Evolutionary conservation across 768 basidiomycete species (phyloP).

Genomic region (Neoboletus brunneissimus): DNA sequence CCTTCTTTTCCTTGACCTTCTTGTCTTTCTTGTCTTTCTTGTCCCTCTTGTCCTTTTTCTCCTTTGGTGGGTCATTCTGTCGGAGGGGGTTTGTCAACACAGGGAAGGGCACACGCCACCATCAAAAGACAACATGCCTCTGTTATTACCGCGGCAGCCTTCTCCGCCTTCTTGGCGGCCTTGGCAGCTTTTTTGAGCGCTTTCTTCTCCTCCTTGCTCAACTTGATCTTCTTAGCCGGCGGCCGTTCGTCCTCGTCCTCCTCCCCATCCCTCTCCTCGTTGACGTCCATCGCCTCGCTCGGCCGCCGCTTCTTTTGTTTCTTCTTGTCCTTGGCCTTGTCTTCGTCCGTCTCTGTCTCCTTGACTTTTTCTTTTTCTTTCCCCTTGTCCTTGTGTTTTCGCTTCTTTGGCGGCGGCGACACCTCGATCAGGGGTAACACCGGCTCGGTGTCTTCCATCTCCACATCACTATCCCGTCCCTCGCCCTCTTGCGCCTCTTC

Average conservation of each 20-base stretch:
- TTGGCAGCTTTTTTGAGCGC: conserved; percentile 77
- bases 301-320: conserved; percentile 60
- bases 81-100: neutral
- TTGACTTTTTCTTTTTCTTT: conserved; percentile 1
- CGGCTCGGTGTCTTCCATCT: conserved; percentile 45
- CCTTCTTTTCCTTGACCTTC: conserved; percentile 51
- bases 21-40: conserved; percentile 37
- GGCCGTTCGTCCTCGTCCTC: conserved; percentile 45
- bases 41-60: conserved; percentile 40
- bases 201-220: conserved; percentile 86
- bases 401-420: conserved; percentile 59
- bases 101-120: neutral
- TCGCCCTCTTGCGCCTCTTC: conserved; percentile 38
- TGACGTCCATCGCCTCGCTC: conserved; percentile 64
- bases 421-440: conserved; percentile 58
- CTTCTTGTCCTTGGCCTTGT: neutral
- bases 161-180: conserved; percentile 54
- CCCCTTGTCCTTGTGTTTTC: conserved; percentile 36
- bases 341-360: neutral
- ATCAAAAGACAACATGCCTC: conserved; percentile 33
- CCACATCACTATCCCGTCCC: conserved; percentile 32
- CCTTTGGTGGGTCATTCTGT: conserved; percentile 36
- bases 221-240: conserved; percentile 66
- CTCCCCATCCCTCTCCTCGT: conserved; percentile 43
- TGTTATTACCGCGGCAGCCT: conserved; percentile 25